Evolutionary conservation across 345 rosid species (phyloP).

Genomic region (Ceriops zippeliana): DNA sequence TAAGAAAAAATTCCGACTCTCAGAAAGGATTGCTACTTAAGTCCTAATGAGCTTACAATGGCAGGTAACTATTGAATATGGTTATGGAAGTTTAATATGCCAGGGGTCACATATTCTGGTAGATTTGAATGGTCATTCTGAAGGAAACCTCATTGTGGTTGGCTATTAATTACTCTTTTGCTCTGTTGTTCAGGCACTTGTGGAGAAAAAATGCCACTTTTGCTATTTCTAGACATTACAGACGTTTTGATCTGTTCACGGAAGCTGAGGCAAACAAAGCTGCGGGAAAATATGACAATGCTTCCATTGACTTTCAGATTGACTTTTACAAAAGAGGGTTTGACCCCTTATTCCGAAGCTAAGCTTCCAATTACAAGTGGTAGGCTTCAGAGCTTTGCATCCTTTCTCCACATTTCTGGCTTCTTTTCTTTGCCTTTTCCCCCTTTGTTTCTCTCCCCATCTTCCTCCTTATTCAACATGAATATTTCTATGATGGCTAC

Average conservation of each 20-base stretch:
- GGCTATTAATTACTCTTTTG: constrained; percentile 8
- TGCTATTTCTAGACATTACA: constrained; percentile 93
- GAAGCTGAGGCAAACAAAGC: constrained; percentile 99
- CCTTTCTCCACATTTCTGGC: constrained; percentile 1
- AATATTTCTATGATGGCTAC: constrained; percentile 13
- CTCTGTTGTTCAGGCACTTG: constrained; percentile 65
- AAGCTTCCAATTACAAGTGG: constrained; percentile 96
- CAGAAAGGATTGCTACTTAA: no score
- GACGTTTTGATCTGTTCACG: constrained; percentile 72
- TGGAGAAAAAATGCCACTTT: constrained; percentile 98
- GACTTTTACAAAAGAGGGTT: constrained; percentile 85
- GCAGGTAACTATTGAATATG: not conserved
- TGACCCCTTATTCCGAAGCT: constrained; percentile 75
- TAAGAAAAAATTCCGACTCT: no score
- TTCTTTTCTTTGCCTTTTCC: not conserved
- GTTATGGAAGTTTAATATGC: not conserved
- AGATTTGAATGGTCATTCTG: no score
- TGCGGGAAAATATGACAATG: constrained; percentile 89
- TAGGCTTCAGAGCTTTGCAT: constrained; percentile 29
- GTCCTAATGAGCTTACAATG: not conserved
- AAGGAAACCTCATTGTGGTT: no score
- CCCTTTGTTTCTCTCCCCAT: not conserved
- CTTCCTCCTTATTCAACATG: not conserved
- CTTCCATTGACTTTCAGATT: constrained; percentile 87
- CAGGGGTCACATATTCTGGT: not conserved